phyloP scores from a whole-genome alignment of 2,329 filamentous ascomycete genomes.

The Sarocladiaceae sp. region DNA sequence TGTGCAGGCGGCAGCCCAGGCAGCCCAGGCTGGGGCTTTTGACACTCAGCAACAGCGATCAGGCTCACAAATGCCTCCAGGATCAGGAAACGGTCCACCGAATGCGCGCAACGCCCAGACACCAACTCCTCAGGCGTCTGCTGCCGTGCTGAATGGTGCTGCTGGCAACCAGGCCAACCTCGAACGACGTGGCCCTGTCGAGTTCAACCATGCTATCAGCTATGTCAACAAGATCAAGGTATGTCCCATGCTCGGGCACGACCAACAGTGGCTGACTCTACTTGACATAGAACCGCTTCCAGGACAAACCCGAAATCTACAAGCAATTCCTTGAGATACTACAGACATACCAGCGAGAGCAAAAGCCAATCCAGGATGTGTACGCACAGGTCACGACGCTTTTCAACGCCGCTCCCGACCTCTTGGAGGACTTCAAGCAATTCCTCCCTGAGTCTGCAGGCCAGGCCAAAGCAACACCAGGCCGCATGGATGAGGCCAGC shows the following conservation, averaged over 20 bases:
- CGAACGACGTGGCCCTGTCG: slow-evolving; percentile 88
- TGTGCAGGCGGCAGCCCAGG: slow-evolving; percentile 33
- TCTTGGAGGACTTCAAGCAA: slow-evolving; percentile 97
- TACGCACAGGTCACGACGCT: slow-evolving; percentile 94
- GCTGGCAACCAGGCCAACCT: slow-evolving; percentile 54
- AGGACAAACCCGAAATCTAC: slow-evolving; percentile 95
- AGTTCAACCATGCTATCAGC: slow-evolving; percentile 98
- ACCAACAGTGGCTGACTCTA: too few relatives aligned
- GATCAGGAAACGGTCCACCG: slow-evolving; percentile 35
- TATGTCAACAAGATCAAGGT: slow-evolving; percentile 99
- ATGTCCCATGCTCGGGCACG: too few relatives aligned
- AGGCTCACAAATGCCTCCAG: slow-evolving; percentile 20
- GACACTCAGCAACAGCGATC: slow-evolving; percentile 25
- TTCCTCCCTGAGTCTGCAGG: slow-evolving; percentile 83
- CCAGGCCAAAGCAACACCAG: slow-evolving; percentile 43
- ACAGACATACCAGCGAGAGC: slow-evolving; percentile 96
- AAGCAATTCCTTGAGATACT: slow-evolving; percentile 98
- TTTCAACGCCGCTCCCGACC: slow-evolving; percentile 87
- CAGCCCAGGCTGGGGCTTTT: slow-evolving; percentile 22
- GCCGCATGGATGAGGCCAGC: slow-evolving; percentile 57
- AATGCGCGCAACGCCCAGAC: slow-evolving; percentile 50
- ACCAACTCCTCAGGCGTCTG: slow-evolving; percentile 49
- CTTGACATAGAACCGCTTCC: slow-evolving; percentile 75
- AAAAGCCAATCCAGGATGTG: slow-evolving; percentile 96
- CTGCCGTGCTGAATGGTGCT: slow-evolving; percentile 56